These are phyloP conservation scores for Tetrahymena malaccensis DNA, from an alignment of 73 alveolate species.

Conservation along the genomic window DNA sequence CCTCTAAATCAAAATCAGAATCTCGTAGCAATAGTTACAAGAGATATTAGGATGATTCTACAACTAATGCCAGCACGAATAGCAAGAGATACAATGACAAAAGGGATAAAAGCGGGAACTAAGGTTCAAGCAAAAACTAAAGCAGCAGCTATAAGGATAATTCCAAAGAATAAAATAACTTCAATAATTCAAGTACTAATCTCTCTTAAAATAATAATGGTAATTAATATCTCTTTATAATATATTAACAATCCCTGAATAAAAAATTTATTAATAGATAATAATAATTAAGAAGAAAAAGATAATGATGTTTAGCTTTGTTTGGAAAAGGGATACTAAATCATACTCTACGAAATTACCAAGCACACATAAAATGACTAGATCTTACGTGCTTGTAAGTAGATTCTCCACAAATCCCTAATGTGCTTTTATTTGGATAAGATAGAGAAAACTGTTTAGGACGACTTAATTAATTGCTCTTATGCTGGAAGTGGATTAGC, in stretches of 20 bases:
- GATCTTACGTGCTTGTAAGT: background rate
- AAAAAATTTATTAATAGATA: background rate
- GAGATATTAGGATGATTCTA: background rate
- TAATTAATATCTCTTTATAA: background rate
- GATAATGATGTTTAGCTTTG: background rate
- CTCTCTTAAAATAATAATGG: background rate
- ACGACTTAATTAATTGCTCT: background rate
- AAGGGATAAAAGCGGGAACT: background rate
- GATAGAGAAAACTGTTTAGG: background rate
- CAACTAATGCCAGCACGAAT: background rate
- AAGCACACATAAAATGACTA: background rate
- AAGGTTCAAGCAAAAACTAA: background rate
- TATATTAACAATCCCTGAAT: background rate
- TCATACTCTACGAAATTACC: background rate
- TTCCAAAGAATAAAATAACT: background rate
- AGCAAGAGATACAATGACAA: background rate
- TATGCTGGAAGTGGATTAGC: background rate
- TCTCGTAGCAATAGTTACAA: background rate
- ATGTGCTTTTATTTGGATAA: background rate
- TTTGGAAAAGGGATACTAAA: background rate
- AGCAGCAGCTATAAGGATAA: background rate
- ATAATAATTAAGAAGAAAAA: background rate
- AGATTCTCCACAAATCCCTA: background rate
- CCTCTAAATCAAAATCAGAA: background rate
- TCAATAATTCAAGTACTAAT: background rate